A percentile compares a stretch with the other conserved stretches of the same genome.
These are phyloP conservation scores for Sugiyamaella novakii DNA, from an alignment of 1,139 yeast species.

Conservation along the genomic window DNA sequence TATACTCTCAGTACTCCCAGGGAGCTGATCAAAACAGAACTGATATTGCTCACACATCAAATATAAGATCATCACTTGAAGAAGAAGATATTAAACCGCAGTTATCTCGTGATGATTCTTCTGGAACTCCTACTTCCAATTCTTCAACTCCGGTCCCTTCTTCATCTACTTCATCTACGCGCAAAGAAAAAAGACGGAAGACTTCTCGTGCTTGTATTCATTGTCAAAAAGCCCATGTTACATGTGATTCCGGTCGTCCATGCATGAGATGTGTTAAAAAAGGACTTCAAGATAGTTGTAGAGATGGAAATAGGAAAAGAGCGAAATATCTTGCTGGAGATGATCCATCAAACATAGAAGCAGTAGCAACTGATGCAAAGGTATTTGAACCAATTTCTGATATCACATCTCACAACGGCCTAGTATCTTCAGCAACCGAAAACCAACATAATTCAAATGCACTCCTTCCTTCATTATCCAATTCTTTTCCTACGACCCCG, in stretches of 20 bases:
- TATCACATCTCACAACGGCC: neutral
- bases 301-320: constrained; percentile 84
- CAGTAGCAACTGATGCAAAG: too few relatives aligned
- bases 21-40: too few relatives aligned
- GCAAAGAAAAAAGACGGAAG: constrained; percentile 46
- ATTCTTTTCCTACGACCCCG: constrained; percentile 23
- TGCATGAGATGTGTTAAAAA: constrained; percentile 76
- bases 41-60: too few relatives aligned
- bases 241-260: constrained; percentile 81
- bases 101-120: neutral
- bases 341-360: constrained; percentile 3
- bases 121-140: neutral
- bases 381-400: neutral
- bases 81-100: neutral
- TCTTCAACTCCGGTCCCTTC: neutral
- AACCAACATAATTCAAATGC: neutral
- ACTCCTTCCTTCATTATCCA: constrained; percentile 9
- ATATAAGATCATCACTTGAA: too few relatives aligned
- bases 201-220: constrained; percentile 88
- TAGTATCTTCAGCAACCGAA: neutral
- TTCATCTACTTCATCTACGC: too few relatives aligned
- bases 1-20: neutral
- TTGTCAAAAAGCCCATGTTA: constrained; percentile 86
- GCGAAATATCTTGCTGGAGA: constrained; percentile 65
- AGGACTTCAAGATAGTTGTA: constrained; percentile 69